These are phyloP conservation scores for Neurospora pannonica DNA, from an alignment of 495 filamentous ascomycete genomes.

Conservation along the genomic window DNA sequence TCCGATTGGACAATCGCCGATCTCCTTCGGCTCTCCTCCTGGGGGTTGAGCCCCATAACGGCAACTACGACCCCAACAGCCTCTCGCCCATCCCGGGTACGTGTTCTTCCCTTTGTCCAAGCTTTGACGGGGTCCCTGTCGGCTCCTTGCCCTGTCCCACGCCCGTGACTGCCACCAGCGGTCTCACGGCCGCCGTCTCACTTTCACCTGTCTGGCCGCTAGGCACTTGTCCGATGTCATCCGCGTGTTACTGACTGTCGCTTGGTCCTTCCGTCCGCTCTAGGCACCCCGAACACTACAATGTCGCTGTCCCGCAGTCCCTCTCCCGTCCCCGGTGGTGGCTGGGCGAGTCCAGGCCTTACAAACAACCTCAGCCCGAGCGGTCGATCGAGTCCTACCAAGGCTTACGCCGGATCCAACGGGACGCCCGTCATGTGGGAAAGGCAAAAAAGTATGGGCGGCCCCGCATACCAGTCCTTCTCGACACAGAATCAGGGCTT, in stretches of 20 bases:
- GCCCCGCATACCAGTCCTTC: conserved; percentile 68
- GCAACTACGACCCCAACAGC: conserved; percentile 25
- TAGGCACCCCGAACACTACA: conserved; percentile 37
- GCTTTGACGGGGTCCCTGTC: not conserved
- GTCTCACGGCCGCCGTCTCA: not conserved
- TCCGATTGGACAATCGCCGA: conserved; percentile 24
- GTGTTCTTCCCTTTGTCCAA: conserved; percentile 9
- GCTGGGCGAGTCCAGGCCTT: conserved; percentile 80
- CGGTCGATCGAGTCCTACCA: conserved; percentile 57
- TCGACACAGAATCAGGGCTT: conserved; percentile 69
- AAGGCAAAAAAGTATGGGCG: conserved; percentile 59
- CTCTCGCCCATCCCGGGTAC: conserved; percentile 36
- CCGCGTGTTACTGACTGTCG: conserved; percentile 5
- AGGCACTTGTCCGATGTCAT: conserved; percentile 1
- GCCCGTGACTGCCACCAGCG: not conserved
- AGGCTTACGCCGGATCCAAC: conserved; percentile 37
- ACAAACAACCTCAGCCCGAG: conserved; percentile 46
- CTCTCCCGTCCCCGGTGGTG: conserved; percentile 68
- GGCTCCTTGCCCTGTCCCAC: not conserved
- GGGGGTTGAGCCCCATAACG: conserved; percentile 31
- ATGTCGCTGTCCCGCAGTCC: conserved; percentile 85
- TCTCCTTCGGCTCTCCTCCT: conserved; percentile 24
- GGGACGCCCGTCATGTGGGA: conserved; percentile 67
- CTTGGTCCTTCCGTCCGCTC: conserved; percentile 5
- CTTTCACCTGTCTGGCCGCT: not conserved